Base-by-base conservation (phyloP, 352 stramenopile genomes). In the Phytophthora sojae region DNA sequence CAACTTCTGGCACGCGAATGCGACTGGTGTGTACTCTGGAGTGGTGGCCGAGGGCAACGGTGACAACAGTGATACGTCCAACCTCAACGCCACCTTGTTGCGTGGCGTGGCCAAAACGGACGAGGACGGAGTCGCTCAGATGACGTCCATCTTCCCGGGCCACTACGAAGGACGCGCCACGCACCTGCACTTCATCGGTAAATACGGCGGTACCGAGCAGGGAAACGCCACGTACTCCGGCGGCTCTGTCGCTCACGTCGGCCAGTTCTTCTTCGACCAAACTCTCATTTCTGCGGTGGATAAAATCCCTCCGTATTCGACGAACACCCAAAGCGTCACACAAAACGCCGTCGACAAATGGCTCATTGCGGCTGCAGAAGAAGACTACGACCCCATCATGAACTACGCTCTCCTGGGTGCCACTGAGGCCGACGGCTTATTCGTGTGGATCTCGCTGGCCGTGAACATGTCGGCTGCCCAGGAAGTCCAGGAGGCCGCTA, bases 231-330 rank as follows among this genome's bases (percentile, higher is more conserved):
- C 70, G 0, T 77, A 77, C 51, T 63, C 65, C 6, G 70, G 70
- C 15, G 52, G 50, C 0, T 73, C 61, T 21, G 58, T 71, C 2
- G 45, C 65, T 0, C 70, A 74, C 25, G 70, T 77, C 14, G 65
- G 65, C 23, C 70, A 77, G 50, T 69, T 74, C 51, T 77, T 71
- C 61, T 75, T 77, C 39, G 65, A 77, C 51, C 65, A 77, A 30
- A 42, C 62, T 5, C 56, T 78, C 12, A 72, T 75, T 23, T 61
- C 61, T 12, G 32, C 32, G 6, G 71, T 75, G 23, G 56, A 61
- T 3, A 47, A 15, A 23, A 45, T 67, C 9, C 7, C 44, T 0
- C 53, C 52, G 2, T 78, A 78, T 26, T 64, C 51, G 39, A 67
- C 64, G 1, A 73, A 75, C 37, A 71, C 30, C 4, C 44, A 68